phyloP scores from a whole-genome alignment of 257 asterid genomes.

The Eustoma russellianum region DNA sequence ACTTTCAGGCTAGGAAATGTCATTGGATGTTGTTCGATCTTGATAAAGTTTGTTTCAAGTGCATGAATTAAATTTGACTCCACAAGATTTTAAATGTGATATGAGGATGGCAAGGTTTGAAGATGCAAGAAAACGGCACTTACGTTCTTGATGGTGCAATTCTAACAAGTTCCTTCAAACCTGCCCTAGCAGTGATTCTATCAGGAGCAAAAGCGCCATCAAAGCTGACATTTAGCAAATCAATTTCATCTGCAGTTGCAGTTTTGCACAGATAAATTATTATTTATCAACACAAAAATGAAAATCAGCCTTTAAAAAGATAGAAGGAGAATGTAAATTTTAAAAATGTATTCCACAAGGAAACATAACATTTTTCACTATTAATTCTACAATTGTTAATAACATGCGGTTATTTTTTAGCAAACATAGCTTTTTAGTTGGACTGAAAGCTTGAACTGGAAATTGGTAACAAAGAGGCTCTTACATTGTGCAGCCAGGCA shows the following conservation, averaged over 20 bases:
- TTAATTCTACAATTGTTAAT: background rate
- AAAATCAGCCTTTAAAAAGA: background rate
- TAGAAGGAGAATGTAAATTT: slow-evolving; percentile 4
- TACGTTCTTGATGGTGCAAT: slow-evolving; percentile 76
- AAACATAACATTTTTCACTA: background rate
- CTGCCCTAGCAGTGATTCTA: slow-evolving; percentile 82
- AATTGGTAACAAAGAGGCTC: slow-evolving; percentile 12
- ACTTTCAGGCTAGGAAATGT: background rate
- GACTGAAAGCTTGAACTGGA: too few relatives aligned
- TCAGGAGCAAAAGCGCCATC: slow-evolving; percentile 90
- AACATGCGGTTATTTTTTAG: too few relatives aligned
- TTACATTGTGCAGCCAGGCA: slow-evolving; percentile 73
- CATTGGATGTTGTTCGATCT: background rate
- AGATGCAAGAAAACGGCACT: background rate
- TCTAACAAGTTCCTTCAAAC: slow-evolving; percentile 73
- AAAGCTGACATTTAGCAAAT: slow-evolving; percentile 90
- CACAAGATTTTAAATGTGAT: too few relatives aligned
- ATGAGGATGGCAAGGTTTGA: background rate
- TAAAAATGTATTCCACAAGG: background rate
- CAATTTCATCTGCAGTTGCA: slow-evolving; percentile 63
- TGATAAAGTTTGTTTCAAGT: background rate
- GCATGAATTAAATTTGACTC: too few relatives aligned
- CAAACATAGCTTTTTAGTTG: too few relatives aligned
- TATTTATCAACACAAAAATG: slow-evolving; percentile 3
- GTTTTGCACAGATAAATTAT: slow-evolving; percentile 15